These are phyloP conservation scores for Sapria himalayana DNA, from an alignment of 345 rosid species.

Conservation along the genomic window DNA sequence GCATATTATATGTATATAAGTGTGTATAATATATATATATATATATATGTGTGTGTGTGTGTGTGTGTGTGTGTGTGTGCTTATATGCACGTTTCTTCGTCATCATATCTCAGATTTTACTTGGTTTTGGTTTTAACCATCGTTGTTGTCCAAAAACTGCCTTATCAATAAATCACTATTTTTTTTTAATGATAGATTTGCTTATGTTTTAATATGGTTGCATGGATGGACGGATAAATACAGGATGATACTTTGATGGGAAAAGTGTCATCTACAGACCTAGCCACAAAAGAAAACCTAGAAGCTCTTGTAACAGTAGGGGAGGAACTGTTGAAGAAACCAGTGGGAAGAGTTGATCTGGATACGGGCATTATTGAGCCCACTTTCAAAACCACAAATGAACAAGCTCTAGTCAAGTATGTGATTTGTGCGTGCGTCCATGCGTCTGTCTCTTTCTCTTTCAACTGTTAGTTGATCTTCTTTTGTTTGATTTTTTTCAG, in stretches of 20 bases:
- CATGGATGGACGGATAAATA: background rate
- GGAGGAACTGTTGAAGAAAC: conserved; percentile 18
- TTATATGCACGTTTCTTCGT: too few species aligned
- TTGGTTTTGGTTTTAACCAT: too few species aligned
- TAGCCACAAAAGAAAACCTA: conserved; percentile 14
- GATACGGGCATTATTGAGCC: conserved; percentile 13
- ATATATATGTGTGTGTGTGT: too few species aligned
- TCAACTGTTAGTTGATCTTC: background rate
- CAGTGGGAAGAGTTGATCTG: conserved; percentile 15
- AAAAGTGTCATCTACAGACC: conserved; percentile 9
- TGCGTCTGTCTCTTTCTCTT: background rate
- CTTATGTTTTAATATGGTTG: too few species aligned
- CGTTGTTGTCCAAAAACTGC: too few species aligned
- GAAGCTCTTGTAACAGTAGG: conserved; percentile 10
- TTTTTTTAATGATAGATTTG: too few species aligned
- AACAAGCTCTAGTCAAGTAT: conserved; percentile 16
- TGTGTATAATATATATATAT: too few species aligned
- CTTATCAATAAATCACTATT: background rate
- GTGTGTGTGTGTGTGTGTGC: too few species aligned
- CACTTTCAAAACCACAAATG: conserved; percentile 12
- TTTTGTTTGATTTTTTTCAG: background rate
- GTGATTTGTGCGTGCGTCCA: background rate
- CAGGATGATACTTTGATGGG: conserved; percentile 15
- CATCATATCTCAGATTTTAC: too few species aligned
- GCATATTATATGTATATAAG: too few species aligned